phyloP scores from a whole-genome alignment of 805 yeast species.

The Zygosaccharomyces bisporus region DNA sequence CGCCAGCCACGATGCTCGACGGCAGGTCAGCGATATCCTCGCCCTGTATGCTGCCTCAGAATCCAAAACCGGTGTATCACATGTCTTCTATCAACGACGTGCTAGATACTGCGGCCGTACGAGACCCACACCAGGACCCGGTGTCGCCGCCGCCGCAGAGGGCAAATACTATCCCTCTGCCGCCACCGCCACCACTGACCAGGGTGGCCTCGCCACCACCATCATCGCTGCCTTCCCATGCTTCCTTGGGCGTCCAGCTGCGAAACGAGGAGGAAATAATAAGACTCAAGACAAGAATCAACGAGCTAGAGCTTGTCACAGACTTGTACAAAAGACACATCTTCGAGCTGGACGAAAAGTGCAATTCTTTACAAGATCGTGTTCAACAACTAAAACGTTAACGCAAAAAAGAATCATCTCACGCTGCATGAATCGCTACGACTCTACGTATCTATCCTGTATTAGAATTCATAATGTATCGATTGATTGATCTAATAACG shows the following conservation, averaged over 20 bases:
- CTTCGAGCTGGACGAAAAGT: constrained; percentile 61
- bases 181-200: constrained; percentile 1
- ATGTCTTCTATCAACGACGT: constrained; percentile 24
- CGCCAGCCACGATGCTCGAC: constrained; percentile 1
- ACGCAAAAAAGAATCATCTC: neutral
- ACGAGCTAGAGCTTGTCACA: constrained; percentile 86
- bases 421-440: neutral
- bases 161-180: neutral
- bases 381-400: constrained; percentile 13
- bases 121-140: neutral
- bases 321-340: constrained; percentile 83
- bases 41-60: constrained; percentile 13
- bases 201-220: constrained; percentile 5
- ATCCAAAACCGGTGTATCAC: constrained; percentile 10
- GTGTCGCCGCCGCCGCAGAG: constrained; percentile 4
- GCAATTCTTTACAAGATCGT: constrained; percentile 23
- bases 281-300: constrained; percentile 66
- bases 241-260: constrained; percentile 22
- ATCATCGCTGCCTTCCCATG: neutral
- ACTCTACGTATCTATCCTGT: neutral
- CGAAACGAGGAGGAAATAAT: constrained; percentile 36
- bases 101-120: constrained; percentile 2
- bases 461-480: neutral
- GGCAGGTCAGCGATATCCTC: constrained; percentile 14
- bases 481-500: neutral